phyloP scores from a whole-genome alignment of 352 stramenopile genomes.

The Lagenidium sp. region DNA sequence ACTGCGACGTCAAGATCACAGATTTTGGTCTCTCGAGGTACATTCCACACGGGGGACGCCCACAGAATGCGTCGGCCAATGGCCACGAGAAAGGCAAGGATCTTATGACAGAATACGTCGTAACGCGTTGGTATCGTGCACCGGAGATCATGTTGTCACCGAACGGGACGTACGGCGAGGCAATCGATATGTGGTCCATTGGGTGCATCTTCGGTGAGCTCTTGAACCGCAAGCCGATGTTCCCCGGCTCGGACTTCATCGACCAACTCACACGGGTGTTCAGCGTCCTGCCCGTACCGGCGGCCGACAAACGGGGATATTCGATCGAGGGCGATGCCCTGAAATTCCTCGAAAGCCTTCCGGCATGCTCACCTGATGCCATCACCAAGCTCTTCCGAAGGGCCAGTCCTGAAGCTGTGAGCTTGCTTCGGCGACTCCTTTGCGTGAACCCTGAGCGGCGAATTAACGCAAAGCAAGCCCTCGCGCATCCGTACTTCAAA shows the following conservation, averaged over 20 bases:
- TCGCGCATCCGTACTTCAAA: slow-evolving; percentile 91
- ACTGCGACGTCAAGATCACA: slow-evolving; percentile 83
- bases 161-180: slow-evolving; percentile 65
- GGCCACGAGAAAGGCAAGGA: slow-evolving; percentile 40
- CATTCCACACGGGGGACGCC: slow-evolving; percentile 28
- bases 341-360: slow-evolving; percentile 66
- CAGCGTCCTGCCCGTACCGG: slow-evolving; percentile 52
- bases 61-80: slow-evolving; percentile 1
- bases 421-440: slow-evolving; percentile 51
- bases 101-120: slow-evolving; percentile 82
- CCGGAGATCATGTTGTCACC: slow-evolving; percentile 84
- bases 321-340: slow-evolving; percentile 63
- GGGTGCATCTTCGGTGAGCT: slow-evolving; percentile 93
- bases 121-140: slow-evolving; percentile 77
- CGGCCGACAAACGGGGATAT: slow-evolving; percentile 70
- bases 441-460: slow-evolving; percentile 89
- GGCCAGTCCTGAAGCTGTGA: slow-evolving; percentile 59
- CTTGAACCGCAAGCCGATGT: slow-evolving; percentile 66
- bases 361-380: slow-evolving; percentile 58
- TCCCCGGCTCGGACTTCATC: slow-evolving; percentile 71
- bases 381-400: slow-evolving; percentile 60
- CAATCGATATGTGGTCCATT: slow-evolving; percentile 84
- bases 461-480: slow-evolving; percentile 80
- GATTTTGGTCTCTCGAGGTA: slow-evolving; percentile 76
- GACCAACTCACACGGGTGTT: slow-evolving; percentile 77